These are phyloP conservation scores for Hypoxylon sp. DNA, from an alignment of 2,329 filamentous ascomycete genomes.

Conservation along the genomic window DNA sequence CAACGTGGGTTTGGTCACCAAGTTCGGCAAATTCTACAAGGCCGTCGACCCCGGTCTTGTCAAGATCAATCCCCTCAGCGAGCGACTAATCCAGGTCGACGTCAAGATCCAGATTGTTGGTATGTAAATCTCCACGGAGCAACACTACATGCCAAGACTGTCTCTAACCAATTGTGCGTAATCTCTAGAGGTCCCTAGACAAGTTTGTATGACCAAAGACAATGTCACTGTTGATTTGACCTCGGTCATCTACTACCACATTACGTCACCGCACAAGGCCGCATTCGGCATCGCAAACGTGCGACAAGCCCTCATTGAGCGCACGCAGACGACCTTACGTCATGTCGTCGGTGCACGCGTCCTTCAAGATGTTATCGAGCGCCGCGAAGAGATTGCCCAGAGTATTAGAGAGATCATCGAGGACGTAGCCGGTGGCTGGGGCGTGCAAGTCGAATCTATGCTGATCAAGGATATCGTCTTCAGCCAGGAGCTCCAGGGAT, in stretches of 20 bases:
- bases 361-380: conserved; percentile 97
- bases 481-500: conserved; percentile 94
- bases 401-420: conserved; percentile 98
- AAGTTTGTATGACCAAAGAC: conserved; percentile 99
- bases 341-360: conserved; percentile 97
- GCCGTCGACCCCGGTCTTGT: conserved; percentile 97
- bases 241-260: conserved; percentile 99
- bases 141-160: background rate
- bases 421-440: conserved; percentile 93
- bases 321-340: conserved; percentile 96
- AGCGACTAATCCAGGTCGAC: conserved; percentile 91
- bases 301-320: conserved; percentile 95
- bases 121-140: conserved; percentile 41
- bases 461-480: conserved; percentile 99
- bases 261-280: conserved; percentile 94
- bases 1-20: conserved; percentile 94
- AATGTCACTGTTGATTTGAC: conserved; percentile 95
- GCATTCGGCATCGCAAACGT: conserved; percentile 97
- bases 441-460: conserved; percentile 97
- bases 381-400: conserved; percentile 95
- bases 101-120: conserved; percentile 97
- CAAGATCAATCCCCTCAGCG: conserved; percentile 96
- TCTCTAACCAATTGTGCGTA: conserved; percentile 27
- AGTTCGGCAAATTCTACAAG: conserved; percentile 94
- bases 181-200: conserved; percentile 83